Evolutionary conservation across 306 rosid species (phyloP), one percentile per base, ranked within the genome.

Genomic region (Quercus rubra): DNA sequence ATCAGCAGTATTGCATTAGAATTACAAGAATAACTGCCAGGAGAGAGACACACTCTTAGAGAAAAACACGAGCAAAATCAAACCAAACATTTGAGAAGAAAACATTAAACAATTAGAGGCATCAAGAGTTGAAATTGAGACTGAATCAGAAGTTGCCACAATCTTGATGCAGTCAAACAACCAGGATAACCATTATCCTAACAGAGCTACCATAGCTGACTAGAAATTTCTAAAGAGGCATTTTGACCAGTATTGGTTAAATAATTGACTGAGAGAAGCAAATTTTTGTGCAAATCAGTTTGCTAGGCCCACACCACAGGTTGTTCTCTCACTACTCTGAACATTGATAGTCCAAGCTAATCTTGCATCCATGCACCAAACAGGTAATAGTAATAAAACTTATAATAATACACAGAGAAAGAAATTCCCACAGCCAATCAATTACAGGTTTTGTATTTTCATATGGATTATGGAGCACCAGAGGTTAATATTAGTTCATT

Each of bases 131-230:
- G 52, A 67, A 19, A 17, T 35, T 67, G 71, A 31, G 17, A 3
- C 23, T 67, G 71, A 67, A 67, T 33, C 71, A 67, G 46, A 30
- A 31, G 71, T 19, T 67, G 71, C 51, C 71, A 67, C 71, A 67
- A 67, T 30, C 14, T 67, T 33, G 51, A 67, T 8, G 27, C 23
- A 31, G 51, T 33, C 71, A 67, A 67, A 31, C 51, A 67, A 35
- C 51, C 7, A 67, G 71, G 51, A 19, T 3, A 31, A 31, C 23
- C 31, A 30, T 10, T 31, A 33, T 33, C 51, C 27, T 5, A 8
- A 67, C 27, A 21, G 21, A 19, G 51, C 15, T 67, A 67, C 71
- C 25, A 30, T 15, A 30, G 21, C 43, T 30, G 70, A 64, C 41
- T 2, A 64, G 43, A 30, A 28, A 30, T 18, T 31, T 19, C 46